These are phyloP conservation scores for Tricholoma flavovirens DNA, from an alignment of 768 basidiomycete species.

Conservation along the genomic window DNA sequence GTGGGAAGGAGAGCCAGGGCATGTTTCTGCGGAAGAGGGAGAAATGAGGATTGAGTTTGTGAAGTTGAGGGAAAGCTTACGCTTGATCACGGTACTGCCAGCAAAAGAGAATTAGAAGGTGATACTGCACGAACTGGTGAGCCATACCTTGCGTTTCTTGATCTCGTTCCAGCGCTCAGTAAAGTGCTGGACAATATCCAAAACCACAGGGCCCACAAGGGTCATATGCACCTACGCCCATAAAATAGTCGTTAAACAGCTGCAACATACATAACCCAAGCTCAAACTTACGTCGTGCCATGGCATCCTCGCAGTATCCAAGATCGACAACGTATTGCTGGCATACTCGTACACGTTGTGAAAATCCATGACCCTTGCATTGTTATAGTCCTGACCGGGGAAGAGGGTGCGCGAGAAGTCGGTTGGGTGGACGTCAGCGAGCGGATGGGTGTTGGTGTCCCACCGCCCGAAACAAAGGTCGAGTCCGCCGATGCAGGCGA, in stretches of 20 bases:
- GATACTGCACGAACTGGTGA: background rate
- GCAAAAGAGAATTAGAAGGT: background rate
- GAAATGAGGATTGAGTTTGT: background rate
- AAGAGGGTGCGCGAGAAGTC: constrained; percentile 79
- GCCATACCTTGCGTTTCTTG: constrained; percentile 69
- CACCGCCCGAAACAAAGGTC: constrained; percentile 97
- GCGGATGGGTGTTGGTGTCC: constrained; percentile 88
- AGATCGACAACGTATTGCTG: constrained; percentile 59
- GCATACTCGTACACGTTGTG: constrained; percentile 74
- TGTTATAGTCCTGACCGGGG: constrained; percentile 93
- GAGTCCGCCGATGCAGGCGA: constrained; percentile 86
- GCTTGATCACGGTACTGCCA: constrained; percentile 37
- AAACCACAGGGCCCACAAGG: constrained; percentile 69
- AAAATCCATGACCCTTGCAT: constrained; percentile 83
- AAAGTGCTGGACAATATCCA: constrained; percentile 93
- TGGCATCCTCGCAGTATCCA: constrained; percentile 77
- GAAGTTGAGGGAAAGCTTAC: constrained; percentile 24
- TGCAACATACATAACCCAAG: background rate
- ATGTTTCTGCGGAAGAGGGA: constrained; percentile 32
- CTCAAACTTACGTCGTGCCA: constrained; percentile 82
- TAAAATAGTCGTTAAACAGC: background rate
- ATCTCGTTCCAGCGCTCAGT: constrained; percentile 89
- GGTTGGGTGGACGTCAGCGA: constrained; percentile 90
- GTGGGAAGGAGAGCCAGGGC: constrained; percentile 77
- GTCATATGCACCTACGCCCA: constrained; percentile 72